Percentiles rank a stretch among this genome's conserved stretches.
Conservation (phyloP, 129 eudicot species). For the Ambrosia trifida region DNA sequence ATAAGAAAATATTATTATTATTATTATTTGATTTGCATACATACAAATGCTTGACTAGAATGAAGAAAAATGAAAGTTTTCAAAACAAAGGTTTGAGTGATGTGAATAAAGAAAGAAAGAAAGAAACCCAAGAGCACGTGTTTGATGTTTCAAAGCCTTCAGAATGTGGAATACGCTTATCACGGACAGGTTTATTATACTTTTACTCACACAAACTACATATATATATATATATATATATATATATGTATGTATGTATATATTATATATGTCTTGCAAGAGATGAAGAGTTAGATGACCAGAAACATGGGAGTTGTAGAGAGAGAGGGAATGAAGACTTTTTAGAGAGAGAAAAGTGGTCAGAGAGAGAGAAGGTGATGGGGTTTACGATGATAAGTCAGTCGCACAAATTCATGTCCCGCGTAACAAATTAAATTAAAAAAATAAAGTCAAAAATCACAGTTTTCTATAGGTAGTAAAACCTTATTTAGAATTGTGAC, state of each 20-base stretch:
- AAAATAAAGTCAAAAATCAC: too few relatives aligned
- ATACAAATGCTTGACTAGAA: slow-evolving; percentile 26
- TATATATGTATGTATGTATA: neutral
- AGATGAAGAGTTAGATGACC: too few relatives aligned
- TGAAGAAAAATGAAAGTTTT: slow-evolving; percentile 25
- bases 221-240: neutral
- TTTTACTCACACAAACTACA: neutral
- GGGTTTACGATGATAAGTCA: slow-evolving; percentile 32
- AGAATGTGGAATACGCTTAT: slow-evolving; percentile 30
- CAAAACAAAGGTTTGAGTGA: slow-evolving; percentile 29
- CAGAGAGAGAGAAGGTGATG: slow-evolving; percentile 43
- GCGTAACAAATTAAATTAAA: too few relatives aligned
- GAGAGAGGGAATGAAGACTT: neutral
- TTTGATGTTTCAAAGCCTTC: slow-evolving; percentile 47
- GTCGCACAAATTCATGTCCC: slow-evolving; percentile 9
- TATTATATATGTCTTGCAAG: neutral
- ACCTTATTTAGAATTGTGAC: slow-evolving; percentile 19
- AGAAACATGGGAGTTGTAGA: neutral
- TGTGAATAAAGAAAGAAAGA: slow-evolving; percentile 30
- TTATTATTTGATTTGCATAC: too few relatives aligned
- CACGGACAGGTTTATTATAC: slow-evolving; percentile 5
- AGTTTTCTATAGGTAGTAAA: too few relatives aligned
- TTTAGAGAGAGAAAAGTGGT: slow-evolving; percentile 30
- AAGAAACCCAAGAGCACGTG: slow-evolving; percentile 20
- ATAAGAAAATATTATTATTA: neutral